Base-by-base conservation (phyloP, 345 rosid genomes). In the Lumnitzera racemosa region DNA sequence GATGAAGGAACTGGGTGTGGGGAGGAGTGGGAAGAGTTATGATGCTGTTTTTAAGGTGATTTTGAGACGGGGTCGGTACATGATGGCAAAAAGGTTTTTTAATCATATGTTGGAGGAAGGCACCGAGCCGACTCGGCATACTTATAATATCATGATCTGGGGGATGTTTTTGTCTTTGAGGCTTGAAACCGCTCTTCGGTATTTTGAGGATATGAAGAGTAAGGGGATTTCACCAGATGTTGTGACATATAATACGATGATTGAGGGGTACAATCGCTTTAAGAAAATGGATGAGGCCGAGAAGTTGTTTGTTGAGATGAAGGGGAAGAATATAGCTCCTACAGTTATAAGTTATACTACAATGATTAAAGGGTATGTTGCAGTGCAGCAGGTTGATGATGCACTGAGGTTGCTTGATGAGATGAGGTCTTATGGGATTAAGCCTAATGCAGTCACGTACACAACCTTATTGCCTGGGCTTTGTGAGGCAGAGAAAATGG, bases 61-160 rank as follows among this genome's bases (percentile, higher is more conserved):
- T 46, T 23, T 91, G 56, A 82, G 90, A 74, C 81, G 87, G 15
- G 92, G 98, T 12, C 51, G 96, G 57, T 87, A 89, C 70, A 83
- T 87, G 96, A 91, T 91, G 98, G 96, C 92, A 12, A 87, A 91
- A 64, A 76, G 96, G 72, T 82, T 72, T 51, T 91, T 89, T 56
- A 91, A 89, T 61, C 79, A 71, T 71, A 89, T 91, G 98, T 15
- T 84, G 25, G 67, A 64, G 63, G 95, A 86, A 66, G 92, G 98
- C 66, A 71, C 89, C 25, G 89, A 80, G 70, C 98, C 96, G 0
- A 66, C 86, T 16, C 61, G 81, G 58, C 95, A 87, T 47, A 91
- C 96, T 41, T 91, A 87, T 53, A 91, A 89, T 67, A 51, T 89
- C 9, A 71, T 91, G 90, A 65, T 91, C 20, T 89, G 96, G 96